Conservation (phyloP, 139 green algal genomes). For the Diplosphaera chodatii region DNA sequence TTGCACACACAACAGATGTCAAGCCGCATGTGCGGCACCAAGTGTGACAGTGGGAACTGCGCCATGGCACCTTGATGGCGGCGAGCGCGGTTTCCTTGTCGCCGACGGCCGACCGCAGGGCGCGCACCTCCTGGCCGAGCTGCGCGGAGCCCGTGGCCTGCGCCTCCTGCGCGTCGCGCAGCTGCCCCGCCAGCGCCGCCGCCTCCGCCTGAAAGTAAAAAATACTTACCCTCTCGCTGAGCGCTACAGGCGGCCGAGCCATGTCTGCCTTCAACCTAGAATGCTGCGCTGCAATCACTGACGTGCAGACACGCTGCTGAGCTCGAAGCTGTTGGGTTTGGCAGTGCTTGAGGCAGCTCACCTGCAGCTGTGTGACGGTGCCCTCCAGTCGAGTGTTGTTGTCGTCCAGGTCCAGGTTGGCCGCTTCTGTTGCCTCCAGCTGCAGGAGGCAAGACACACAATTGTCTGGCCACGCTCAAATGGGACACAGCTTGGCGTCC, state of each 20-base stretch:
- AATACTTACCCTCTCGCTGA: too few species aligned
- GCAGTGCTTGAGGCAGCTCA: not conserved
- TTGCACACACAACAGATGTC: too few species aligned
- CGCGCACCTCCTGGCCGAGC: slow-evolving; percentile 13
- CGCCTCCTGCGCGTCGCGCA: slow-evolving; percentile 2
- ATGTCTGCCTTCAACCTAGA: too few species aligned
- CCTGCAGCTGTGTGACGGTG: slow-evolving; percentile 1
- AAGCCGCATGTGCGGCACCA: too few species aligned
- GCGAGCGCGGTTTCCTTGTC: not conserved
- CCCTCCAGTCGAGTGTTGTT: slow-evolving; percentile 22
- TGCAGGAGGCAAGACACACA: too few species aligned
- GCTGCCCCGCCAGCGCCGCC: slow-evolving; percentile 2
- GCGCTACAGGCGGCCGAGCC: too few species aligned
- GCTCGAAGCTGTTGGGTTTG: too few species aligned
- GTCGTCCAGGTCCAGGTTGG: slow-evolving; percentile 24
- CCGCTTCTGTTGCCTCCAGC: slow-evolving; percentile 14
- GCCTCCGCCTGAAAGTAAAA: slow-evolving; percentile 9
- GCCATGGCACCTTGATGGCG: not conserved
- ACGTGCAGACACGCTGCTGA: too few species aligned
- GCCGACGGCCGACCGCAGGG: not conserved
- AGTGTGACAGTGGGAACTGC: too few species aligned
- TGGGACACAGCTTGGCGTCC: too few species aligned
- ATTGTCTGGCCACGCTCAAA: too few species aligned
- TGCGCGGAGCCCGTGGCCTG: not conserved
- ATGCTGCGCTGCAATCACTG: too few species aligned